phyloP scores from a whole-genome alignment of 805 yeast genomes.

The Candida namnaoensis region DNA sequence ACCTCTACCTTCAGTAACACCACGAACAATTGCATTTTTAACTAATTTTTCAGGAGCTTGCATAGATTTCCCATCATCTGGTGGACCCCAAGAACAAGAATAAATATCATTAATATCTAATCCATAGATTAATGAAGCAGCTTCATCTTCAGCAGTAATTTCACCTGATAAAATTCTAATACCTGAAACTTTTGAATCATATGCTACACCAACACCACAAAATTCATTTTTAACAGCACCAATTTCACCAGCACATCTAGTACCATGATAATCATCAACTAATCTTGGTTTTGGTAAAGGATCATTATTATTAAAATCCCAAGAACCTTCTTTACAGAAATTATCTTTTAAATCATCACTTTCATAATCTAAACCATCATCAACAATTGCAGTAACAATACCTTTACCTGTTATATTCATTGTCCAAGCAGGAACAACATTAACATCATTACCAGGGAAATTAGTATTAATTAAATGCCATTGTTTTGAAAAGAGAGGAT shows the following conservation, averaged over 20 bases:
- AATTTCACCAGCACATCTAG: slow-evolving; percentile 96
- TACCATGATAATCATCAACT: slow-evolving; percentile 85
- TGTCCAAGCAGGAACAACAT: slow-evolving; percentile 80
- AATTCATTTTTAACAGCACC: slow-evolving; percentile 75
- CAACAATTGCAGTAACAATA: slow-evolving; percentile 80
- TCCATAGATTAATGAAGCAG: slow-evolving; percentile 75
- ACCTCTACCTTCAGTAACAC: slow-evolving; percentile 72
- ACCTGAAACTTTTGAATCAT: slow-evolving; percentile 78
- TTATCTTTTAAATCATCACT: slow-evolving; percentile 63
- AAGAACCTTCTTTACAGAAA: slow-evolving; percentile 74
- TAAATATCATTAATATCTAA: slow-evolving; percentile 84
- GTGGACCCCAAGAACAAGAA: slow-evolving; percentile 98
- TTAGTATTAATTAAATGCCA: slow-evolving; percentile 85
- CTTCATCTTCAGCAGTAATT: slow-evolving; percentile 83
- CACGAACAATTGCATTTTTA: slow-evolving; percentile 74
- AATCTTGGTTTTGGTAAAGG: slow-evolving; percentile 75
- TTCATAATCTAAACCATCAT: slow-evolving; percentile 88
- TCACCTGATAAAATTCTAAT: slow-evolving; percentile 79
- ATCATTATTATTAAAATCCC: slow-evolving; percentile 81
- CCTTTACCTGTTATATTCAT: slow-evolving; percentile 76
- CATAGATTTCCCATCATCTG: slow-evolving; percentile 83
- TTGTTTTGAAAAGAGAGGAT: slow-evolving; percentile 77
- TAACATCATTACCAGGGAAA: slow-evolving; percentile 77
- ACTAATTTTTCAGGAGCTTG: slow-evolving; percentile 79
- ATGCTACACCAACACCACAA: slow-evolving; percentile 98